phyloP scores from a whole-genome alignment of 1,284 basidiomycete genomes.

The Gyrodon tennesseensis region DNA sequence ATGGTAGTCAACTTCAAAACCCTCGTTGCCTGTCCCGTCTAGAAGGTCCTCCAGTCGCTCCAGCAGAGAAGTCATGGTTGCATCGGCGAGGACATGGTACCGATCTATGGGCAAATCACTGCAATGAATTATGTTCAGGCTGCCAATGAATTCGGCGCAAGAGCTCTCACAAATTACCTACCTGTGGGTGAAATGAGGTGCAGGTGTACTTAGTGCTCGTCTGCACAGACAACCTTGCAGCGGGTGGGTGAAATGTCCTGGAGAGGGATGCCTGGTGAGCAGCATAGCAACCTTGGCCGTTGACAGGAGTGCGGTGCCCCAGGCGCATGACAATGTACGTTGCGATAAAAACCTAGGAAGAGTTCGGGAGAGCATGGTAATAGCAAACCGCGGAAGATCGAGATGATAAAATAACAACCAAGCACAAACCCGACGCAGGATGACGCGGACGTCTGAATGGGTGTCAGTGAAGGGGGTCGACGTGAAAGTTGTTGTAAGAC shows the following conservation, averaged over 20 bases:
- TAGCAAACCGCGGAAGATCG: background rate
- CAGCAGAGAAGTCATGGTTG: constrained; percentile 79
- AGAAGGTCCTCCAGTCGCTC: constrained; percentile 78
- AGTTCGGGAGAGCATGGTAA: constrained; percentile 32
- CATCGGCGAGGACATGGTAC: constrained; percentile 80
- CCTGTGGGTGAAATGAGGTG: constrained; percentile 54
- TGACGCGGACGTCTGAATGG: background rate
- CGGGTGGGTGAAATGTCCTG: background rate
- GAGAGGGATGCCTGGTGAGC: constrained; percentile 8
- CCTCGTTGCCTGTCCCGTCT: constrained; percentile 59
- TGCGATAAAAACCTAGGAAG: constrained; percentile 28
- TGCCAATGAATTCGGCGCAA: background rate
- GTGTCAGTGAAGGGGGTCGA: background rate
- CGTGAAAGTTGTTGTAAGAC: background rate
- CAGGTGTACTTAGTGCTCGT: constrained; percentile 51
- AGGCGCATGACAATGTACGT: constrained; percentile 15
- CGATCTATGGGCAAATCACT: constrained; percentile 63
- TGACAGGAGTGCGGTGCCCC: constrained; percentile 12
- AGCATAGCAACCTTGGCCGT: constrained; percentile 10
- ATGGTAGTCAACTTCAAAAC: constrained; percentile 91
- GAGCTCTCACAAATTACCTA: constrained; percentile 28
- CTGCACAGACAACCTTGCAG: constrained; percentile 23
- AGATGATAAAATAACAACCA: background rate
- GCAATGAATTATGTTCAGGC: constrained; percentile 9
- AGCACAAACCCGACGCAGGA: background rate